Conservation (phyloP, 257 asterid species). For the Linderniella brevidens region DNA sequence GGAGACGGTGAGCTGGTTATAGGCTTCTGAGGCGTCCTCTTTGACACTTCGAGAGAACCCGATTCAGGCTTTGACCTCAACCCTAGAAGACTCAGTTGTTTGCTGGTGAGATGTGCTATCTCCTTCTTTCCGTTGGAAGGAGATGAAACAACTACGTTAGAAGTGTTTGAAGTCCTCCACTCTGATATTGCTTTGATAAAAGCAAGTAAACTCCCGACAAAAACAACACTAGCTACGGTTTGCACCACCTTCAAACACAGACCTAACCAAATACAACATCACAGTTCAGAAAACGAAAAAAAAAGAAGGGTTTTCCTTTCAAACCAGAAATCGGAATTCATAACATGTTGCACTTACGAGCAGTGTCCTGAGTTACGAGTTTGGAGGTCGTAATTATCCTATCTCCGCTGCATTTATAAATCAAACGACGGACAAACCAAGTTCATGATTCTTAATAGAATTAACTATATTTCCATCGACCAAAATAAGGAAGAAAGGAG, state of each 20-base stretch:
- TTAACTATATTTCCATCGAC: not conserved
- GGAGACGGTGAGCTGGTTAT: slow-evolving; percentile 33
- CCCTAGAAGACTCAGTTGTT: slow-evolving; percentile 74
- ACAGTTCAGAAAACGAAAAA: slow-evolving; percentile 6
- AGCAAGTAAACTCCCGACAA: slow-evolving; percentile 48
- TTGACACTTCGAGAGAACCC: slow-evolving; percentile 24
- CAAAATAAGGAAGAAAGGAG: slow-evolving; percentile 2
- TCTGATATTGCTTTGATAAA: slow-evolving; percentile 37
- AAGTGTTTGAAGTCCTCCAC: slow-evolving; percentile 36
- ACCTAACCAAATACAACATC: slow-evolving; percentile 22
- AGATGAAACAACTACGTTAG: slow-evolving; percentile 27
- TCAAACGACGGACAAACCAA: slow-evolving; percentile 8
- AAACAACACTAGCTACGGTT: slow-evolving; percentile 23
- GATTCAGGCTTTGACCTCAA: slow-evolving; percentile 39
- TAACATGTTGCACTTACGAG: slow-evolving; percentile 35
- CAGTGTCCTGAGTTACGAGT: slow-evolving; percentile 25
- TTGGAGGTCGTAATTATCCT: slow-evolving; percentile 18
- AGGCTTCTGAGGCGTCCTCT: slow-evolving; percentile 62
- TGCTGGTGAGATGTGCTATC: slow-evolving; percentile 36
- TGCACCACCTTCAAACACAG: slow-evolving; percentile 29
- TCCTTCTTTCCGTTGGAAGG: slow-evolving; percentile 52
- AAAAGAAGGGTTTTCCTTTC: slow-evolving; percentile 3
- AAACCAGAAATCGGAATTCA: slow-evolving; percentile 1
- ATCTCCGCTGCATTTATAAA: slow-evolving; percentile 30
- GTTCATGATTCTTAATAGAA: not conserved